These are phyloP conservation scores for Trypanosoma conorhini DNA, from an alignment of 208 protist genomes.

Conservation along the genomic window DNA sequence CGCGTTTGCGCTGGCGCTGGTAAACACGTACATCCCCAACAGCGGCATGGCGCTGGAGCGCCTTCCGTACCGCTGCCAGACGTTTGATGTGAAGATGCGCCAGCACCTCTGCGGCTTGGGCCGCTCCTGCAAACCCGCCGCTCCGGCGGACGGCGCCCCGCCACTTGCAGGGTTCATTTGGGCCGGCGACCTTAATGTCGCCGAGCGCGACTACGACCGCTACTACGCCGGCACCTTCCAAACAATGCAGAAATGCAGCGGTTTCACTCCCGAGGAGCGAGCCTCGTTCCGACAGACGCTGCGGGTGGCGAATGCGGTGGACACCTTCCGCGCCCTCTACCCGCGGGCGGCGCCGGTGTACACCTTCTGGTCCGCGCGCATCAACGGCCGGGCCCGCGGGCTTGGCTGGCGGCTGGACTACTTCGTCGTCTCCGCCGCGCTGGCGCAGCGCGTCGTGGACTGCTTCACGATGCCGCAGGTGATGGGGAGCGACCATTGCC, in stretches of 20 bases:
- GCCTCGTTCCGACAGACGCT: slow-evolving; percentile 74
- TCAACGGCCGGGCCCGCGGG: slow-evolving; percentile 59
- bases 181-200: slow-evolving; percentile 94
- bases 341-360: slow-evolving; percentile 70
- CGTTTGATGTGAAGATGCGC: slow-evolving; percentile 79
- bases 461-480: slow-evolving; percentile 83
- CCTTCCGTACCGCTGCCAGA: slow-evolving; percentile 79
- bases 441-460: slow-evolving; percentile 71
- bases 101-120: slow-evolving; percentile 48
- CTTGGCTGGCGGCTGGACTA: slow-evolving; percentile 95
- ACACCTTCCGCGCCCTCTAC: slow-evolving; percentile 91
- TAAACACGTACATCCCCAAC: slow-evolving; percentile 96
- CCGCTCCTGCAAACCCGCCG: slow-evolving; percentile 25
- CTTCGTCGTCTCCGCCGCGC: slow-evolving; percentile 80
- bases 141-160: not conserved
- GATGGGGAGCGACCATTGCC: slow-evolving; percentile 89
- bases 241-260: slow-evolving; percentile 90
- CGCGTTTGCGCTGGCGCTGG: slow-evolving; percentile 53
- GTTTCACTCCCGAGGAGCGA: slow-evolving; percentile 93
- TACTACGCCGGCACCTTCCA: slow-evolving; percentile 84
- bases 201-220: slow-evolving; percentile 93
- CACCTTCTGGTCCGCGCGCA: slow-evolving; percentile 87
- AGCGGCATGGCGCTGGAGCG: slow-evolving; percentile 87
- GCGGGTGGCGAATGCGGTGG: slow-evolving; percentile 46
- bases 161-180: slow-evolving; percentile 76